Percentiles rank a stretch among this genome's conserved stretches.
Evolutionary conservation across 192 early-diverging fungal species (phyloP).

Genomic region (Chytriomyces hyalinus): DNA sequence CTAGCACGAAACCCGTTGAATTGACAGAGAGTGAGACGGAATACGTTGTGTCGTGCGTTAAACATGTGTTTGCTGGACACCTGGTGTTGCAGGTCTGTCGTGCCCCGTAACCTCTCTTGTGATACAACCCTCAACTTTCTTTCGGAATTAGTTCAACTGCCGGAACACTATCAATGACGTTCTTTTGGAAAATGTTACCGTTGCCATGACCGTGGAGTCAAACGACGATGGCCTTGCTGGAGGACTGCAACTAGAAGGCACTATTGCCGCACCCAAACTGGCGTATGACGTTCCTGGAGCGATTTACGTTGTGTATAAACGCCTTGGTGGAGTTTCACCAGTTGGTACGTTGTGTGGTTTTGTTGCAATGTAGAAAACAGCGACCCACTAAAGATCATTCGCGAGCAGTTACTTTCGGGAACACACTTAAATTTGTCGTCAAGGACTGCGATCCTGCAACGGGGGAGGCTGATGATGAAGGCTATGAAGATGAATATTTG

Average conservation of each 20-base stretch:
- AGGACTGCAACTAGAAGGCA: conserved; percentile 65
- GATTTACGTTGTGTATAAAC: conserved; percentile 85
- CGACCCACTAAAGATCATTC: background rate
- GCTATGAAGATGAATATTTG: conserved; percentile 93
- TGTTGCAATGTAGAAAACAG: conserved; percentile 31
- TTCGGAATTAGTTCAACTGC: conserved; percentile 74
- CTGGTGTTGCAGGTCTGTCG: conserved; percentile 86
- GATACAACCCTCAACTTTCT: background rate
- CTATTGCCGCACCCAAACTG: conserved; percentile 79
- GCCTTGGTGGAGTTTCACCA: conserved; percentile 41
- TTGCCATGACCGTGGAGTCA: conserved; percentile 76
- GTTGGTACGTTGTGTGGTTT: conserved; percentile 62
- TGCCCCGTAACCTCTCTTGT: conserved; percentile 18
- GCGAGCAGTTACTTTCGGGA: conserved; percentile 72
- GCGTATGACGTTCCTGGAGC: conserved; percentile 77
- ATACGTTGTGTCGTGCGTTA: conserved; percentile 88
- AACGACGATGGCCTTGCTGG: conserved; percentile 66
- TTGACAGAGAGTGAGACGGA: conserved; percentile 95
- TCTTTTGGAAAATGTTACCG: conserved; percentile 86
- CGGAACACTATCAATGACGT: conserved; percentile 94
- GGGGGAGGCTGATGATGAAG: conserved; percentile 85
- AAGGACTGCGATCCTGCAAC: conserved; percentile 98
- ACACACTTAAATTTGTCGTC: conserved; percentile 85
- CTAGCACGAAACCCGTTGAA: conserved; percentile 71
- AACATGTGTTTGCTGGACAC: conserved; percentile 88